Base-by-base conservation (phyloP, 768 basidiomycete genomes). In the Suillus spraguei region DNA sequence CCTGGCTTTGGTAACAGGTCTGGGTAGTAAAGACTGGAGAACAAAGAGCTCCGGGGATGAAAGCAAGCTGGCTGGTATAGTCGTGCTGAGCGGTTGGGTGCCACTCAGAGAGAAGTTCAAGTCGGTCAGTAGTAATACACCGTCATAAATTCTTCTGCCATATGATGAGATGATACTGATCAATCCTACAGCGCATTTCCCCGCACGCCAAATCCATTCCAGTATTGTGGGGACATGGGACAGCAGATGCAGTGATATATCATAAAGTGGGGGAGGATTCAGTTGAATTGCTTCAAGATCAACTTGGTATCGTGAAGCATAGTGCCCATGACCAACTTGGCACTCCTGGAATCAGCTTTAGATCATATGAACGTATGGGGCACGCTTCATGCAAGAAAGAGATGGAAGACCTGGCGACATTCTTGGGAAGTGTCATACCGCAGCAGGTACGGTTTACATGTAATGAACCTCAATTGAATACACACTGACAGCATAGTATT, bases 111-210 rank as follows among this genome's bases (percentile, higher is more conserved):
- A 78, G 33, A 79, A 81, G 68, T 74, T 84, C 61, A 74, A 78
- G 66, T 60, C 74, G 60, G 80, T 78, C 61, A 49, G 73, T 47
- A 16, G 42, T 44, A 17, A 58, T 58, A 20, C 39, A 20, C 20
- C 65, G 10, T n/a, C 24, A 35, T 58, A n/a, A n/a, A 53, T n/a
- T n/a, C 20, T 36, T 17, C 4, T 41, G 5, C n/a, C 22, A 17
- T 28, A 22, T 47, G 2, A 6, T 28, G 17, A n/a, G 44, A 22
- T 47, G 46, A 47, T 46, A 11, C n/a, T 44, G 10, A 54, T 9
- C 14, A 35, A 52, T 41, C 35, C 63, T 62, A 13, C 62, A 92
- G 89, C 85, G 90, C 82, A 71, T 81, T 63, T 35, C 42, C 4
- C 32, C 59, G 39, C 53, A 61, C 22, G 39, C 59, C n/a, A 33